These are phyloP conservation scores for Metschnikowia santaceciliae DNA, from an alignment of 805 yeast genomes.

Conservation along the genomic window DNA sequence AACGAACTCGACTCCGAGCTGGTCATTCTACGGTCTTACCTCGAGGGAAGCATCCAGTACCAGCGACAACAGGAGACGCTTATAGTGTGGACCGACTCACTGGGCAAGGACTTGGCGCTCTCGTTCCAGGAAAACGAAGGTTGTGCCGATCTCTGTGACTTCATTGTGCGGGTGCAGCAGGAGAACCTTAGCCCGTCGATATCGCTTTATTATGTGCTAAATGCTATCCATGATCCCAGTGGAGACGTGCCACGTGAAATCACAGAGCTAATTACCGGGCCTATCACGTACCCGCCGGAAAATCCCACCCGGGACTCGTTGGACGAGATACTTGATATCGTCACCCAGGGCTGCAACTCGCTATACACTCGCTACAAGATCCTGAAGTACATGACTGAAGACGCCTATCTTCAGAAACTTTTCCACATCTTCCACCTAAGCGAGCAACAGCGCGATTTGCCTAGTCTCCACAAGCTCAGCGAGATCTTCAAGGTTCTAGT, in stretches of 20 bases:
- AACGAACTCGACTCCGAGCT: constrained; percentile 63
- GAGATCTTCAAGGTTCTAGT: constrained; percentile 69
- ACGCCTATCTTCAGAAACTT: constrained; percentile 51
- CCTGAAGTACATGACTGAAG: constrained; percentile 49
- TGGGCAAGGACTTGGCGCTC: constrained; percentile 73
- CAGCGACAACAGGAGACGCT: constrained; percentile 93
- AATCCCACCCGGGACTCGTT: constrained; percentile 51
- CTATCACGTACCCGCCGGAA: constrained; percentile 59
- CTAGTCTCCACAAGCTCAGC: constrained; percentile 61
- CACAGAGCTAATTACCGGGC: constrained; percentile 78
- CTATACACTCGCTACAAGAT: constrained; percentile 61
- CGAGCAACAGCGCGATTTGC: constrained; percentile 51
- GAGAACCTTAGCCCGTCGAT: constrained; percentile 55
- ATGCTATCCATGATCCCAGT: constrained; percentile 32
- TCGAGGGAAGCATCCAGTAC: constrained; percentile 77
- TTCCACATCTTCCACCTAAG: constrained; percentile 50
- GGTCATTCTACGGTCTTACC: constrained; percentile 55
- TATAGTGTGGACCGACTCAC: constrained; percentile 88
- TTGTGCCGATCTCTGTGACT: constrained; percentile 78
- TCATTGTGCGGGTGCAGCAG: constrained; percentile 65
- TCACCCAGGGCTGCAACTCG: constrained; percentile 60
- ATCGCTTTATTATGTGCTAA: constrained; percentile 59
- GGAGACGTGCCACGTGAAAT: constrained; percentile 40
- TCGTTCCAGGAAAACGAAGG: constrained; percentile 92
- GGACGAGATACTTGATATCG: constrained; percentile 47